Evolutionary conservation across 2,329 filamentous ascomycete species (phyloP), one percentile per base, ranked within the genome.

Genomic region (Decorospora gaudefroyi): DNA sequence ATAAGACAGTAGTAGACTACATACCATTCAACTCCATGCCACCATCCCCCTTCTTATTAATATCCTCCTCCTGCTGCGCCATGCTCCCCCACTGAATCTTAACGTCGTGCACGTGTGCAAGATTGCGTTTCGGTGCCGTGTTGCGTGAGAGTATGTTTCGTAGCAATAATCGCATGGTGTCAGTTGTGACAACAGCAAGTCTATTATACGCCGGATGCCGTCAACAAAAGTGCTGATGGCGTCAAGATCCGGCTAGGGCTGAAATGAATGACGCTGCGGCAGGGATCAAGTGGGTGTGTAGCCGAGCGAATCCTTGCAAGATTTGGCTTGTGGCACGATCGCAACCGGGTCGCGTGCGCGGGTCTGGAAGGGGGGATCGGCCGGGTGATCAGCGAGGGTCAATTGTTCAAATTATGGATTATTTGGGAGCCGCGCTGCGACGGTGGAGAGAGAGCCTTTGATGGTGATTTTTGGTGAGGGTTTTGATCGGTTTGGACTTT

Each of bases 101-200:
- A 6, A 57, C 51, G 53, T 67, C 62, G 61, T 65, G 64, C 3
- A 67, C 64, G 34, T 63, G 59, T 11, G 64, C 64, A 51, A 52
- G 65, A 4, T 51, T 40, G 26, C 61, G 54, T 34, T 39, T 56
- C 2, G 30, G 21, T 9, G 42, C 21, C 37, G 42, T 29, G 25
- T 13, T 13, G 41, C 16, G 13, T 34, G 29, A 29, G 15, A 45
- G n/a, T 5, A 40, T 16, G 15, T 16, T 29, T 2, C 40, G 44
- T 38, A 47, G 18, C n/a, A n/a, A n/a, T n/a, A 46, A 3, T 12
- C 42, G 46, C 46, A 49, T 49, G 5, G n/a, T n/a, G n/a, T n/a
- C n/a, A n/a, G n/a, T n/a, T n/a, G n/a, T n/a, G n/a, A n/a, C n/a
- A n/a, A n/a, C n/a, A n/a, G n/a, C 7, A 25, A n/a, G 22, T 25